These are phyloP conservation scores for Cryoendolithus antarcticus DNA, from an alignment of 2,329 filamentous ascomycete genomes.

Conservation along the genomic window DNA sequence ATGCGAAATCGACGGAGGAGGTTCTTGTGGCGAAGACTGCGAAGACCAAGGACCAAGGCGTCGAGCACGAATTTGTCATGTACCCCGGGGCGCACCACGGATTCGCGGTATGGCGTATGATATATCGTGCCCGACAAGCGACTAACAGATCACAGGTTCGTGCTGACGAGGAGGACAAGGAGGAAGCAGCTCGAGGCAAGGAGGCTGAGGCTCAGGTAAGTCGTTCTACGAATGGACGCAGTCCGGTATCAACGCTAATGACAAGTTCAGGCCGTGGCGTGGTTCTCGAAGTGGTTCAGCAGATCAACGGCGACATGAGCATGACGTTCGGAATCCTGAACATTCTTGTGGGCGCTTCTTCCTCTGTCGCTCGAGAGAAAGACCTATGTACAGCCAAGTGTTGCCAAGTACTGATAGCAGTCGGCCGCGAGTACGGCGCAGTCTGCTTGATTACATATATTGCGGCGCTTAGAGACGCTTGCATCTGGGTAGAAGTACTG, in stretches of 20 bases:
- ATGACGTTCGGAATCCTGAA: background rate
- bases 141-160: conserved; percentile 7
- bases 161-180: conserved; percentile 22
- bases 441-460: no score
- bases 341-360: no score
- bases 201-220: conserved; percentile 21
- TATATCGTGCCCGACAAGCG: background rate
- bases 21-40: conserved; percentile 23
- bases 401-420: no score
- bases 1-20: conserved; percentile 22
- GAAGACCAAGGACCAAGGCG: conserved; percentile 19
- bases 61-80: conserved; percentile 26
- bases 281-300: conserved; percentile 26
- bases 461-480: no score
- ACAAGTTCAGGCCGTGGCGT: conserved; percentile 17
- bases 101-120: conserved; percentile 18
- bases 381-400: no score
- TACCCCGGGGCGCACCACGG: conserved; percentile 26
- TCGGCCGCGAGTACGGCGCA: no score
- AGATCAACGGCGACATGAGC: background rate
- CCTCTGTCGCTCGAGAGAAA: no score
- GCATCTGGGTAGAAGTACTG: no score
- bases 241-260: no score
- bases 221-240: no score
- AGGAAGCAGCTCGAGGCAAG: conserved; percentile 22